Evolutionary conservation across 1,284 basidiomycete species (phyloP), one percentile per base, ranked within the genome.

Genomic region (Boletus hoseneyae): DNA sequence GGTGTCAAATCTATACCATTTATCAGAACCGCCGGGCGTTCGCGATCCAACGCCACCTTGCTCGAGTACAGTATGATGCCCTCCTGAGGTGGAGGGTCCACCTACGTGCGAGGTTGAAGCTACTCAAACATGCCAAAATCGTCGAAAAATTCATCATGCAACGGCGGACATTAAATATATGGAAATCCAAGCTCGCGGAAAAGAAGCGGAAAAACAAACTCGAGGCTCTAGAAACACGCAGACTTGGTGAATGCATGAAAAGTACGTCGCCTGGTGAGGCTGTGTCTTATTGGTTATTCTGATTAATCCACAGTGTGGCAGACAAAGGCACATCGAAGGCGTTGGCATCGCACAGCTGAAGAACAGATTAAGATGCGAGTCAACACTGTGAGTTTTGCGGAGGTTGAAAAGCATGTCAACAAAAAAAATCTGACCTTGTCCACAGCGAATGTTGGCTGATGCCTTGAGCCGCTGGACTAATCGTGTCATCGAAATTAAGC

Each of bases 401-500:
- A 10, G 6, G 13, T 32, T 32, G 23, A 25, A 35, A 43, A 23
- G 19, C 10, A 16, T 30, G 29, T 30, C 29, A 13, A 21, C 29
- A 35, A 42, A 41, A 52, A 41, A 46, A 43, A 51, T 52, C 41
- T 53, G 41, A 45, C 51, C 23, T 29, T 18, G n/a, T 41, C 38
- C 33, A 35, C 57, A 90, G 87, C 78, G 82, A 36, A 66, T 82
- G 40, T 60, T 82, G 56, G 64, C 67, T 11, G 62, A 67, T 40
- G 61, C 75, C 3, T 64, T 90, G 47, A 67, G 67, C 21, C 69
- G 63, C 32, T 91, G 88, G 88, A 87, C 82, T 13, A 80, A 82
- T 57, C 77, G 79, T 2, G 83, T 89, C 4, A 84, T 89, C 51
- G 80, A 81, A 41, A 65, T 86, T 48, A 91, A 89, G 61, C 74